Base-by-base conservation (phyloP, 2,329 filamentous ascomycete genomes). In the Alternaria burnsii region DNA sequence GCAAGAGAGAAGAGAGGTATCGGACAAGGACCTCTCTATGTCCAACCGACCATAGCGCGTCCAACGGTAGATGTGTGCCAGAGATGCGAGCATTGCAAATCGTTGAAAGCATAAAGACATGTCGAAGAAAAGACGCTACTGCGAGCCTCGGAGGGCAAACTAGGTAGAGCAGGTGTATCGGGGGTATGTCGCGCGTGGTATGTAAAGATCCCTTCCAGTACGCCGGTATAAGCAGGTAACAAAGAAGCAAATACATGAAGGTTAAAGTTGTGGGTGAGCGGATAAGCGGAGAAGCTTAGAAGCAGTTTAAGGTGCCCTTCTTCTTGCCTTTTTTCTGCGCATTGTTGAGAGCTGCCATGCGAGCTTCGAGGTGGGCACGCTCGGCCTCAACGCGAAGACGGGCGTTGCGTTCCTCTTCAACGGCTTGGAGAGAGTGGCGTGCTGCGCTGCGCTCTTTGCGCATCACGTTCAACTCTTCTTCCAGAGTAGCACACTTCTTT, bases 361-460 rank as follows among this genome's bases (percentile, higher is more conserved):
- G 88, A 82, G 97, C 93, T 81, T 99, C 94, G 26, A 99, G 87
- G 73, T 97, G 92, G 40, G 91, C 91, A 55, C 91, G 86, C 43
- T 95, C 95, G 67, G 91, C 88, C 83, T 99, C 95, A 36, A 96
- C 94, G 65, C 94, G 92, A 66, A 93, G 86, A 62, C 95, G 87
- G 82, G 97, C 96, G 82, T 92, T 94, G 71, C 94, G 88, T 85
- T 99, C 95, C 80, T 99, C 94, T 78, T 99, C 96, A 22, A 98
- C 92, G 62, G 93, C 92, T 78, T 97, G 93, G 69, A 98, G 86
- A 65, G 86, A 89, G 65, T 89, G 85, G 32, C 88, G 83, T 34
- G 85, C 86, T 38, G 83, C 84, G 70, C 82, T 84, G 59, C 84
- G 82, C 76, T 89, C 87, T 71, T 88, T 87, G 71, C 83, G 83